Base-by-base conservation (phyloP, 441 rosid genomes). In the Gossypium trilobum region DNA sequence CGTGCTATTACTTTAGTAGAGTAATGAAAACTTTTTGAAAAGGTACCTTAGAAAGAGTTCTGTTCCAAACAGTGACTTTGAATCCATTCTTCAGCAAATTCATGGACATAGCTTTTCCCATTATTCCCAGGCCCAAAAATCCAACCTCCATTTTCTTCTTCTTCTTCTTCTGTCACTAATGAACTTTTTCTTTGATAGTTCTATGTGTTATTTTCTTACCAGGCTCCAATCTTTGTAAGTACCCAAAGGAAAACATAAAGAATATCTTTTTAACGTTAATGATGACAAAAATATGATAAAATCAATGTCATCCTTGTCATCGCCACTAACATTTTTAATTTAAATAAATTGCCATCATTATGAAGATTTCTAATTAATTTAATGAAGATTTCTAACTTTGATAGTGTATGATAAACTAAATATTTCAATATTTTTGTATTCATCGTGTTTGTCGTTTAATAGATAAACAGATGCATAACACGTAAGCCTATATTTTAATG, bases 91-190 rank as follows among this genome's bases (percentile, higher is more conserved):
- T 86, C 59, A 91, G 78, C 80, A 94, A 80, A 84, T 91, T 94
- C 84, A 88, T 75, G 44, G 97, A 75, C 96, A 94, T 94, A 82
- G 94, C 97, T 77, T 89, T 91, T 20, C 99, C 99, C 99, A 94
- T 94, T 68, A 94, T 94, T 36, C 99, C 99, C 73, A 94, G 59
- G 23, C 99, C 98, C 80, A 94, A 79, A 78, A 94, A 90, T 22
- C 98, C 98, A 2, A 94, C 85, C 74, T 94, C 98, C 98, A 94
- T 93, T 72, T 76, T 78, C 65, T 42, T 60, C 67, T 69, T 17
- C 52, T 14, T 27, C 54, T 16, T 55, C 59, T 55, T 17, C 23
- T 23, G 7, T 61, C 5, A 8, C 55, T 17, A 7, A 27, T 25
- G 54, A 36, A 27, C 16, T 52, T 36, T 13, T 11, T 20, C 11